These are phyloP conservation scores for Trichoderma sp. DNA, from an alignment of 2,329 filamentous ascomycete species.

Conservation along the genomic window DNA sequence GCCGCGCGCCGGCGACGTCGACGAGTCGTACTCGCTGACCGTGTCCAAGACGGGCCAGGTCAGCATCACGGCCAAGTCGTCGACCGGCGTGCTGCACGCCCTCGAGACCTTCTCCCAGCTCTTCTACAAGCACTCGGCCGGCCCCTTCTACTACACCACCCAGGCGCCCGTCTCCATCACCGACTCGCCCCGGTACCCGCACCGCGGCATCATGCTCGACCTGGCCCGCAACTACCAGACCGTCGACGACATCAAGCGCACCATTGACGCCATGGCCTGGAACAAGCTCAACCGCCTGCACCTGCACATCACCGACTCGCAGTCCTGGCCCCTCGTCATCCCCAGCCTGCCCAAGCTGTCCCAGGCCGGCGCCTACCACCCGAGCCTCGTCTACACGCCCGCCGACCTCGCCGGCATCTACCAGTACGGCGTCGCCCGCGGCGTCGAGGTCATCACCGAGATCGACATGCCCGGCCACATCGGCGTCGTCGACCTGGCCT, in stretches of 20 bases:
- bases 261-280: constrained; percentile 74
- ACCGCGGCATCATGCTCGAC: constrained; percentile 81
- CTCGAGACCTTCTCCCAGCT: constrained; percentile 78
- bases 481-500: constrained; percentile 55
- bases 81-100: constrained; percentile 68
- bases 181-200: constrained; percentile 73
- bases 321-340: constrained; percentile 84
- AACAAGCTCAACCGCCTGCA: constrained; percentile 85
- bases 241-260: constrained; percentile 67
- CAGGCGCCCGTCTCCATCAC: constrained; percentile 69
- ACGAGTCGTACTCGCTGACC: constrained; percentile 74
- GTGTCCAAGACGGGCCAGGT: constrained; percentile 61
- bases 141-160: constrained; percentile 64
- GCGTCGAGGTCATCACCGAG: constrained; percentile 62
- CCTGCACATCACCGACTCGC: constrained; percentile 78
- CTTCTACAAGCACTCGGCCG: constrained; percentile 70
- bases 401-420: constrained; percentile 68
- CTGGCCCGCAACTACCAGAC: constrained; percentile 72
- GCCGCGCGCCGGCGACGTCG: constrained; percentile 63
- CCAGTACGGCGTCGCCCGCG: constrained; percentile 65
- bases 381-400: constrained; percentile 68
- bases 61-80: constrained; percentile 64
- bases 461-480: constrained; percentile 64
- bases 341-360: constrained; percentile 70
- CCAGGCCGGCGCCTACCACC: constrained; percentile 70